Base-by-base conservation (phyloP, 495 filamentous ascomycete genomes). In the Lasiosphaeria miniovina region DNA sequence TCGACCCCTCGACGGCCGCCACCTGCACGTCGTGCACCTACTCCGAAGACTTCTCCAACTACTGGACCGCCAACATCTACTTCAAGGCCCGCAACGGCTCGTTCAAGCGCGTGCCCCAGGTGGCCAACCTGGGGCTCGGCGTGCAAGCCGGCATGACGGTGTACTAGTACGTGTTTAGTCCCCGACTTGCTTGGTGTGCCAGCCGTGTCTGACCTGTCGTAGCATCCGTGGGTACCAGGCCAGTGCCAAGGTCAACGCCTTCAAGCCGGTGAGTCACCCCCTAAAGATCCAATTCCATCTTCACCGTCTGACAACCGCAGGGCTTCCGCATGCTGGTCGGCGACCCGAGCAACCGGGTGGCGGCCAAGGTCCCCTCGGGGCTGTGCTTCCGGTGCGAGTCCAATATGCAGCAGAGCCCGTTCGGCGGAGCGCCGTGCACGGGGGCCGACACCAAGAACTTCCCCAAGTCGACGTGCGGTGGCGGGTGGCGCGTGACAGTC, bases 301-400 rank as follows among this genome's bases (percentile, higher is more conserved):
- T 8, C 43, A 41, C 52, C 65, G 59, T 70, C 50, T 33, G 45
- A 33, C 41, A 36, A 38, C 12, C 12, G 15, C 61, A 80, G 77
- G 77, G 79, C 24, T 82, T 82, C 74, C 78, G 79, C 52, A 82
- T 82, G 79, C 80, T 78, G 0, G 77, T 80, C 57, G 77, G 79
- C 55, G 73, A 65, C 61, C 77, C 79, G 40, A 73, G 66, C 43
- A 71, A 64, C 54, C 61, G 55, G 9, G 68, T 71, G 31, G 52
- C 75, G 36, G 65, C 59, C 48, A 69, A 72, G 69, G 65, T 68
- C 3, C 72, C 75, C 40, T 64, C 68, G 32, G 74, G 76, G 40
- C 72, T 80, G 6, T 72, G 78, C 58, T 80, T 72, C 69, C 74
- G 74, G 49, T 82, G 79, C 61, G 66, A 78, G 40, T 38, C 63